A percentile compares a stretch with the other conserved stretches of the same genome.
phyloP scores from a whole-genome alignment of 306 rosid species.

The Begonia fuchsioides region DNA sequence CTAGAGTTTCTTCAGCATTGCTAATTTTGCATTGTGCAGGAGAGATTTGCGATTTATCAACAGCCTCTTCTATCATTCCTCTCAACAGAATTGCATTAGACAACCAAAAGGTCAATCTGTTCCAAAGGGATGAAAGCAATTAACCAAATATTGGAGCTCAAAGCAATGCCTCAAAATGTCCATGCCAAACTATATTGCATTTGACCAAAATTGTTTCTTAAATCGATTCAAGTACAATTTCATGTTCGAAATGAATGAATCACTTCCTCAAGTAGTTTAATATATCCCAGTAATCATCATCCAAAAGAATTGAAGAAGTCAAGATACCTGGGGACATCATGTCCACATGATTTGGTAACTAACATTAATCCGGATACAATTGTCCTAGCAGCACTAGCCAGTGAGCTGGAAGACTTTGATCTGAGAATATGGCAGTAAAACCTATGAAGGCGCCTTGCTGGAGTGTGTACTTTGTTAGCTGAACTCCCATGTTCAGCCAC shows the following conservation, averaged over 20 bases:
- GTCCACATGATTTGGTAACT: conserved; percentile 85
- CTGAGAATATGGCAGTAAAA: conserved; percentile 58
- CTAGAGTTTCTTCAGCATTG: conserved; percentile 12
- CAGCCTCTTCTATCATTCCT: conserved; percentile 39
- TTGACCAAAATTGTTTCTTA: too few species aligned
- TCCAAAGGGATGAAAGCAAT: neutral
- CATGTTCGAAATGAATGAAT: too few species aligned
- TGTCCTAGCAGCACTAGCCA: conserved; percentile 57
- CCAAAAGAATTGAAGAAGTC: neutral
- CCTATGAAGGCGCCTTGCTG: conserved; percentile 87
- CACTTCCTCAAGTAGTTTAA: too few species aligned
- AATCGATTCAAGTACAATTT: too few species aligned
- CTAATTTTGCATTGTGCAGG: conserved; percentile 10
- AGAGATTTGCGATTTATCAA: conserved; percentile 16
- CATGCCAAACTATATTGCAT: too few species aligned
- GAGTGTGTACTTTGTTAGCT: conserved; percentile 70
- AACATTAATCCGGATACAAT: conserved; percentile 61
- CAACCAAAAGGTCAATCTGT: conserved; percentile 91
- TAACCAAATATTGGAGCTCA: neutral
- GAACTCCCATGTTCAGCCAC: conserved; percentile 79
- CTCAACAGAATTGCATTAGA: conserved; percentile 65
- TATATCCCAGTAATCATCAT: too few species aligned
- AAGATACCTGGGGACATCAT: conserved; percentile 79
- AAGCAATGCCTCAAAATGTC: too few species aligned
- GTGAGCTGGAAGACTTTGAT: conserved; percentile 31